A percentile compares a stretch with the other conserved stretches of the same genome.
Conservation (phyloP, 2,329 filamentous ascomycete species). For the Fusarium chlamydosporum region DNA sequence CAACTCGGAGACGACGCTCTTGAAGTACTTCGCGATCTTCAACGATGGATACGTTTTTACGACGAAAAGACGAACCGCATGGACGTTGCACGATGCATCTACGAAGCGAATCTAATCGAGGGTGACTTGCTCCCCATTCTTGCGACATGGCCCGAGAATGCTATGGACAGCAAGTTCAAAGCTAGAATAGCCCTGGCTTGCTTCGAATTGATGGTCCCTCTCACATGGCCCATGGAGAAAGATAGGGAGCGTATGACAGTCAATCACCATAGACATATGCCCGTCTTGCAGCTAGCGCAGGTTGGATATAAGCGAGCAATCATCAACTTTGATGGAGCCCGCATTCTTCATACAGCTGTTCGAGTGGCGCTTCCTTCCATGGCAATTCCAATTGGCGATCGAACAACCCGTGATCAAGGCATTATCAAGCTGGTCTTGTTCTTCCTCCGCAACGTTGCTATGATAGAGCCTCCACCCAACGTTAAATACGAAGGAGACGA, state of each 20-base stretch:
- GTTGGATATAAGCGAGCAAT: slow-evolving; percentile 90
- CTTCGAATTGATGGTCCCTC: slow-evolving; percentile 88
- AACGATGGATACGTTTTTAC: slow-evolving; percentile 94
- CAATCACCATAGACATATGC: slow-evolving; percentile 92
- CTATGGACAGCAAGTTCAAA: slow-evolving; percentile 79
- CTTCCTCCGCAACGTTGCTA: slow-evolving; percentile 88
- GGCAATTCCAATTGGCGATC: slow-evolving; percentile 81
- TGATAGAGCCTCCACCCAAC: slow-evolving; percentile 82
- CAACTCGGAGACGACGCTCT: slow-evolving; percentile 93
- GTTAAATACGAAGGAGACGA: slow-evolving; percentile 88
- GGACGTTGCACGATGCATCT: slow-evolving; percentile 93
- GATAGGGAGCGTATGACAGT: slow-evolving; percentile 85
- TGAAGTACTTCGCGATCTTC: slow-evolving; percentile 91
- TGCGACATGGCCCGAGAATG: slow-evolving; percentile 81
- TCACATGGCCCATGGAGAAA: slow-evolving; percentile 94
- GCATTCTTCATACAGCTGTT: slow-evolving; percentile 84
- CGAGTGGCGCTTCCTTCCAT: slow-evolving; percentile 88
- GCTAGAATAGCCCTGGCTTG: slow-evolving; percentile 86
- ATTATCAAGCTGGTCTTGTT: slow-evolving; percentile 93
- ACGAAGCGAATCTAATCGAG: slow-evolving; percentile 91
- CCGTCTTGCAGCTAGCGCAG: slow-evolving; percentile 89
- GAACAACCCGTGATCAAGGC: slow-evolving; percentile 85
- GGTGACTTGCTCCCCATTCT: slow-evolving; percentile 93
- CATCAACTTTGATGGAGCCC: slow-evolving; percentile 83
- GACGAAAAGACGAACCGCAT: slow-evolving; percentile 94